Evolutionary conservation across 2,329 filamentous ascomycete genomes (phyloP), one percentile per base, ranked within the genome.

Genomic region (Fonsecaea multimorphosa): DNA sequence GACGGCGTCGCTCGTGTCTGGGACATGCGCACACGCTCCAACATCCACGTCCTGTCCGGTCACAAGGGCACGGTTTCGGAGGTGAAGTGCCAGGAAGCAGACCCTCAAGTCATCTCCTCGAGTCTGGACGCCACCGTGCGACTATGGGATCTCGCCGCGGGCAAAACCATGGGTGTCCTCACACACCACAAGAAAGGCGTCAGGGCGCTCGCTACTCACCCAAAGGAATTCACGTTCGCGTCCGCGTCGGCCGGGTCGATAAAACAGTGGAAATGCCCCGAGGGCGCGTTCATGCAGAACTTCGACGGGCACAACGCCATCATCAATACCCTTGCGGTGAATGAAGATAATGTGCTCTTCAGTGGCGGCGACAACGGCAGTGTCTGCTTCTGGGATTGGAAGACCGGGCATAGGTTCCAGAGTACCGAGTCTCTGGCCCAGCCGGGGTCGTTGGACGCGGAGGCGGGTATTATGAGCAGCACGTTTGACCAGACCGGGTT

Each of bases 111-210:
- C 74, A 96, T 99, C 73, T 92, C 90, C 1, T 89, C 88, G n/a
- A 97, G 93, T 5, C 87, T 99, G 66, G 95, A 99, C 78, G 89
- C 90, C 52, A 97, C 93, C 0, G 91, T 97, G 36, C 86, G 94
- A 32, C 83, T 99, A 68, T 99, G 95, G 93, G 95, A 99, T 79
- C 85, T 99, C 4, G 94, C 94, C 0, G 95, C 96, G 0, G 94
- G 93, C 72, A 99, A 99, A 82, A 91, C 93, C 0, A 96, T 97
- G 90, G 91, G 92, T 16, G 93, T 97, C 1, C 83, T 99, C 54
- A 99, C 95, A 1, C 96, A 99, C 77, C 95, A 99, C 86, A 99
- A 99, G 78, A 98, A 98, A 82, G 93, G 94, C 63, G 93, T 99
- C 11, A 87, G 95, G 58, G 89, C 90, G 2, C 84, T 99, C 12